phyloP scores from a whole-genome alignment of 805 yeast species.

The Myxozyma nipponensis region DNA sequence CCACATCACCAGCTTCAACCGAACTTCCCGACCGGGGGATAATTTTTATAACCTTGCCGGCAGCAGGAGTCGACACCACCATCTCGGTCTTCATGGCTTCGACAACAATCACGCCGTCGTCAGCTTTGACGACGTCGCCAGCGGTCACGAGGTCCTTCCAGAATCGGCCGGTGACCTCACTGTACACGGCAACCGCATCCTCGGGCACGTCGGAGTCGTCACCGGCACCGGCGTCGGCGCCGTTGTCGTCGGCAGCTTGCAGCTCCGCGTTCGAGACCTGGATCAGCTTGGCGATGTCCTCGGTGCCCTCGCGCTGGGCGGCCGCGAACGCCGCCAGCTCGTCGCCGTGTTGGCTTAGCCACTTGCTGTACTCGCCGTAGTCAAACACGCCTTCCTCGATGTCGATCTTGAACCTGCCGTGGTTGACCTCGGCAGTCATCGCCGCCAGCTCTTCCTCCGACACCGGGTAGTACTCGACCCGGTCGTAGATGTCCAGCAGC shows the following conservation, averaged over 20 bases:
- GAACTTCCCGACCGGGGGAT: conserved; percentile 86
- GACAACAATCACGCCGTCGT: conserved; percentile 79
- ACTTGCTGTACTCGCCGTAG: conserved; percentile 68
- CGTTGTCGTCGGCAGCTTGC: conserved; percentile 46
- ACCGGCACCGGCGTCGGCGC: conserved; percentile 35
- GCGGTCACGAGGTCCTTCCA: conserved; percentile 86
- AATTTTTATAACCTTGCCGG: conserved; percentile 68
- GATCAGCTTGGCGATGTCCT: conserved; percentile 79
- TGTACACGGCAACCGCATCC: conserved; percentile 76
- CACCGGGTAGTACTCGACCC: conserved; percentile 90
- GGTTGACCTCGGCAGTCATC: conserved; percentile 66
- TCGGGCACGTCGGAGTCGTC: conserved; percentile 63
- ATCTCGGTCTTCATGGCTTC: conserved; percentile 99
- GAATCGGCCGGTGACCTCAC: conserved; percentile 92
- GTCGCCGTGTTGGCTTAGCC: conserved; percentile 69
- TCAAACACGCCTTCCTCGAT: conserved; percentile 76
- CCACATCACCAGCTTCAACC: conserved; percentile 95
- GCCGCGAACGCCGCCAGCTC: conserved; percentile 68
- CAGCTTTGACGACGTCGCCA: conserved; percentile 69
- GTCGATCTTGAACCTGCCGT: conserved; percentile 75
- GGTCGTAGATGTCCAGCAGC: conserved; percentile 89
- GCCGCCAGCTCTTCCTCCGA: conserved; percentile 75
- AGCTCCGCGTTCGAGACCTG: conserved; percentile 76
- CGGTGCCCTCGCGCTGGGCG: conserved; percentile 76
- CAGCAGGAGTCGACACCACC: conserved; percentile 66